phyloP scores from a whole-genome alignment of 257 asterid species.

The Solanum appendiculatum region DNA sequence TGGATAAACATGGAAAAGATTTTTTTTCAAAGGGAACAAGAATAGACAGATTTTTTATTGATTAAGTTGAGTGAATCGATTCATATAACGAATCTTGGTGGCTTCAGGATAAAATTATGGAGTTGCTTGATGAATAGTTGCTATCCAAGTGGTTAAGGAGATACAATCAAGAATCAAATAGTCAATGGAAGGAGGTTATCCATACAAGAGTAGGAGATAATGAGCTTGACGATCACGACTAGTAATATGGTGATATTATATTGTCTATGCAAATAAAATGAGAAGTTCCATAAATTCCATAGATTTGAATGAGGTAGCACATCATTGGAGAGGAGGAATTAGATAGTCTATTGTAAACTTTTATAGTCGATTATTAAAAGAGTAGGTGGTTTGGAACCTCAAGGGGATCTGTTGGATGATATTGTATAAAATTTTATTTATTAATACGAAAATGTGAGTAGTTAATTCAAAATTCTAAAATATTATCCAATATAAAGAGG shows the following conservation, averaged over 20 bases:
- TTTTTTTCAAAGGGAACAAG: neutral
- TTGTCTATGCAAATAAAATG: neutral
- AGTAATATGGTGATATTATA: neutral
- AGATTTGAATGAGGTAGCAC: neutral
- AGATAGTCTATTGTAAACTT: neutral
- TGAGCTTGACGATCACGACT: neutral
- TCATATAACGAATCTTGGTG: neutral
- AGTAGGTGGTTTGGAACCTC: neutral
- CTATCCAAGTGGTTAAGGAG: neutral
- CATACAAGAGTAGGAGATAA: neutral
- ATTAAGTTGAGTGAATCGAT: neutral
- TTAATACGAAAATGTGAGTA: neutral
- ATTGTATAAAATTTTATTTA: neutral
- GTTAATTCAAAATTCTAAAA: neutral
- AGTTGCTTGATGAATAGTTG: too few relatives aligned
- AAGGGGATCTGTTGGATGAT: neutral
- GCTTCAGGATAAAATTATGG: neutral
- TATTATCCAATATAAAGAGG: neutral
- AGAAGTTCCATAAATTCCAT: neutral
- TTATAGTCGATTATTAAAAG: neutral
- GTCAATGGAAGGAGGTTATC: neutral
- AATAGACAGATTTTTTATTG: too few relatives aligned
- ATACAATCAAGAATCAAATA: neutral
- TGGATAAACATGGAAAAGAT: neutral
- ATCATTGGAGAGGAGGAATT: neutral